Base-by-base conservation (phyloP, 2,329 filamentous ascomycete species). In the Tolypocladium capitatum region DNA sequence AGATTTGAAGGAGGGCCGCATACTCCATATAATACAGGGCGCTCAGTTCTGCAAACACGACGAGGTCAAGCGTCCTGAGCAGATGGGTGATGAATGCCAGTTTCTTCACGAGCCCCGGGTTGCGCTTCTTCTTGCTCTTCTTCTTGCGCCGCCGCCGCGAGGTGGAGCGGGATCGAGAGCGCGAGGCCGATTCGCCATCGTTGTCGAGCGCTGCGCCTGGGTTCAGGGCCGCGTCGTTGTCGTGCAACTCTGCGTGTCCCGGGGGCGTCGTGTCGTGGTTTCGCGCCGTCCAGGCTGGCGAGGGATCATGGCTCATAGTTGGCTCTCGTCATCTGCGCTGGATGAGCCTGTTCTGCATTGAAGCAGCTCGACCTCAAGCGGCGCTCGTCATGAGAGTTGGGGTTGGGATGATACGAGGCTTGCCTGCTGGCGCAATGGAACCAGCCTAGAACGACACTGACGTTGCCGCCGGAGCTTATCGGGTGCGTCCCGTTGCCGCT, bases 11-110 rank as follows among this genome's bases (percentile, higher is more conserved):
- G 24, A 16, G 27, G 16, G 34, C 33, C 16, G 60, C 74, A 48
- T 69, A 84, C 81, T 85, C 81, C 75, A 84, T 79, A 61, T 84
- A 84, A 60, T 85, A 85, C 55, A 84, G 56, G 40, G 75, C 71
- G 57, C 77, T 81, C 48, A 84, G 67, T 66, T 84, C 79, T 36
- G 74, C 76, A 60, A 80, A 81, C 44, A 83, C 74, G 42, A 83
- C 58, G 56, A 75, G 73, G 65, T 85, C 81, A 49, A 84, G 67
- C 51, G 72, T 77, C 56, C 70, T 69, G 55, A 81, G 74, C 51
- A 84, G 68, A 54, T 80, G 73, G 36, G 71, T 76, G 55, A 82
- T 64, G 58, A 83, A 80, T 52, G 76, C 65, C 48, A 78, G 67
- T 68, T 81, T 82, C 63, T 74, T 80, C 49, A 66, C 63, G 56